phyloP scores from a whole-genome alignment of 306 rosid genomes.

The Hippophae tibetana region DNA sequence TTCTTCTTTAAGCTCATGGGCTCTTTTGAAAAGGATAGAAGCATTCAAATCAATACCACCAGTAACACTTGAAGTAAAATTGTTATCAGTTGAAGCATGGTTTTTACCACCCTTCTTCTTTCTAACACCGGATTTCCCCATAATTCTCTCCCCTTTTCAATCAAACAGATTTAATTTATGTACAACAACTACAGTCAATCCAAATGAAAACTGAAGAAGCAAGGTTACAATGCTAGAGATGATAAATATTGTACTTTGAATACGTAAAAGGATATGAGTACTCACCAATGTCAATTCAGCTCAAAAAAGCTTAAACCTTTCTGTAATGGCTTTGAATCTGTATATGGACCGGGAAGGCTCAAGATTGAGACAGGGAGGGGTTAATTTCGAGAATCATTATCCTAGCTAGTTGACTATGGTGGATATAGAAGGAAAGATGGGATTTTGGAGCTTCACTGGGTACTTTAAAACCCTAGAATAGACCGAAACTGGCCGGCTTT shows the following conservation, averaged over 20 bases:
- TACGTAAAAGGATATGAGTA: background rate
- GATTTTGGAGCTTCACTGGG: no score
- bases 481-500: no score
- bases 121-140: slow-evolving; percentile 94
- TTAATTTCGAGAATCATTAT: no score
- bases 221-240: slow-evolving; percentile 1
- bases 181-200: slow-evolving; percentile 7
- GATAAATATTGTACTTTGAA: no score
- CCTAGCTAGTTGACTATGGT: no score
- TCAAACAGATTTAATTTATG: background rate
- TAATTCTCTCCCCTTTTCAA: slow-evolving; percentile 18
- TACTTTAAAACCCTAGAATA: no score
- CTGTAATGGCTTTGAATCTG: background rate
- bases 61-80: slow-evolving; percentile 37
- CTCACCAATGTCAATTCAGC: slow-evolving; percentile 21
- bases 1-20: slow-evolving; percentile 91
- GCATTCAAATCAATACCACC: slow-evolving; percentile 69
- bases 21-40: slow-evolving; percentile 72
- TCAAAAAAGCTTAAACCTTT: slow-evolving; percentile 10
- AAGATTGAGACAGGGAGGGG: no score
- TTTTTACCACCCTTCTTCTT: slow-evolving; percentile 75
- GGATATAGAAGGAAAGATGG: no score
- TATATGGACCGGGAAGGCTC: no score
- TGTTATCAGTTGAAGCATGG: slow-evolving; percentile 32
- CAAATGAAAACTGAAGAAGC: slow-evolving; percentile 10